Percentiles rank a stretch among this genome's conserved stretches.
phyloP scores from a whole-genome alignment of 1,139 yeast genomes.

The Keqinozyma sinolaborantium region DNA sequence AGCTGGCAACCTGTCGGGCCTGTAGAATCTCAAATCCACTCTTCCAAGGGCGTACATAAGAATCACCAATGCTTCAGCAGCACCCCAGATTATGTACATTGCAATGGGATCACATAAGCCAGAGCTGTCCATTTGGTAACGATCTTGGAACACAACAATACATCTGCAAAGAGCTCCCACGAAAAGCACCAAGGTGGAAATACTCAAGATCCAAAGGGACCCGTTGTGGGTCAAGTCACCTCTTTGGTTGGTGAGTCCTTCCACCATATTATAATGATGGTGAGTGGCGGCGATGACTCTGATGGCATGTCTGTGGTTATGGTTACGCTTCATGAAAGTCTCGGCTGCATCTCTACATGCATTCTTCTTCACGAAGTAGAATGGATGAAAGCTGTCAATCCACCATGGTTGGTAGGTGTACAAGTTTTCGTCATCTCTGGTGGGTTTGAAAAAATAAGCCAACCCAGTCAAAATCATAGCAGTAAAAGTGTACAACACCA shows the following conservation, averaged over 20 bases:
- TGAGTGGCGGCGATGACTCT: constrained; percentile 48
- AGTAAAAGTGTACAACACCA: constrained; percentile 55
- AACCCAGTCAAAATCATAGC: constrained; percentile 47
- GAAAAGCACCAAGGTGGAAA: constrained; percentile 53
- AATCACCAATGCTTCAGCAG: constrained; percentile 56
- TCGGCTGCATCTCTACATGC: constrained; percentile 49
- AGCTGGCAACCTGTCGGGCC: constrained; percentile 58
- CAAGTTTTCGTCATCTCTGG: constrained; percentile 48
- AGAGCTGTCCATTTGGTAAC: constrained; percentile 20
- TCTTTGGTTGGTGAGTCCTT: constrained; percentile 41
- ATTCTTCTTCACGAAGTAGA: constrained; percentile 50
- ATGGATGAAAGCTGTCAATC: constrained; percentile 61
- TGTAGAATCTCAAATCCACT: constrained; percentile 73
- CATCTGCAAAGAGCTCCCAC: constrained; percentile 57
- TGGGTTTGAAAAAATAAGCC: constrained; percentile 57
- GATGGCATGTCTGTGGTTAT: constrained; percentile 48
- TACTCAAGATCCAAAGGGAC: constrained; percentile 43
- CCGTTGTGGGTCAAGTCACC: constrained; percentile 48
- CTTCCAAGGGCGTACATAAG: constrained; percentile 56
- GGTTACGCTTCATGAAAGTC: constrained; percentile 47
- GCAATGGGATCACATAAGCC: constrained; percentile 41
- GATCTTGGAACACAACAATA: constrained; percentile 47
- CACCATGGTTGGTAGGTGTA: constrained; percentile 76
- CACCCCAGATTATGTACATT: constrained; percentile 64
- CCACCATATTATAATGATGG: constrained; percentile 40